phyloP scores from a whole-genome alignment of 1,284 basidiomycete species.

The Tylopilus sp. region DNA sequence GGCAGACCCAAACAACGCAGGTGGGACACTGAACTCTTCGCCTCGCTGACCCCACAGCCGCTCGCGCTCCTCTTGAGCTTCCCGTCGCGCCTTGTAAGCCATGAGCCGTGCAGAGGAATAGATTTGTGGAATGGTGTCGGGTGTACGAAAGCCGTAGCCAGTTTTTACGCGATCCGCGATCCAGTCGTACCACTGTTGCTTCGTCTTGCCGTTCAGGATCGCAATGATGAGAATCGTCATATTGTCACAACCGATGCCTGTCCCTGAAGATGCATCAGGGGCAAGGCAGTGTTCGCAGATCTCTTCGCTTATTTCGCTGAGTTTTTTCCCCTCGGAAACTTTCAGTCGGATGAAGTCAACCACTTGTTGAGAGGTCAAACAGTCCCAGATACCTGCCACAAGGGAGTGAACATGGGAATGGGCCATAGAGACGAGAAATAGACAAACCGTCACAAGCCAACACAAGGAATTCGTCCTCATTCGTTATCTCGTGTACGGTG shows the following conservation, averaged over 20 bases:
- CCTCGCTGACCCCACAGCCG: constrained; percentile 45
- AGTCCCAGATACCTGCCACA: constrained; percentile 93
- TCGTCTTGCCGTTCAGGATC: constrained; percentile 80
- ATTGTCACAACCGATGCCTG: constrained; percentile 97
- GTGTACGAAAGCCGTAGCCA: constrained; percentile 71
- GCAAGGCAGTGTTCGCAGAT: constrained; percentile 94
- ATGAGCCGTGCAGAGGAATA: constrained; percentile 60
- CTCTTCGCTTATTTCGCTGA: constrained; percentile 82
- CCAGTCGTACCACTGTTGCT: constrained; percentile 94
- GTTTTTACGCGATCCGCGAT: constrained; percentile 80
- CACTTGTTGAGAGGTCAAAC: constrained; percentile 89
- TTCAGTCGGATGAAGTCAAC: constrained; percentile 86
- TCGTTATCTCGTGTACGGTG: constrained; percentile 72
- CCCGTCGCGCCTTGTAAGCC: constrained; percentile 55
- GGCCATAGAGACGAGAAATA: neutral
- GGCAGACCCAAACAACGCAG: constrained; percentile 28
- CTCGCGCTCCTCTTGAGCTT: constrained; percentile 53
- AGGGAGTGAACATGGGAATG: constrained; percentile 10
- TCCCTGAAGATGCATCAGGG: constrained; percentile 86
- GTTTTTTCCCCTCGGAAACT: constrained; percentile 77
- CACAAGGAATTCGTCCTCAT: constrained; percentile 95
- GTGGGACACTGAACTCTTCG: constrained; percentile 22
- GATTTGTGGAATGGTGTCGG: constrained; percentile 61
- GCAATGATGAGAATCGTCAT: constrained; percentile 97
- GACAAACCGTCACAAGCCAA: constrained; percentile 91